These are phyloP conservation scores for Pythium phragmiticola DNA, from an alignment of 352 stramenopile genomes.

Conservation along the genomic window DNA sequence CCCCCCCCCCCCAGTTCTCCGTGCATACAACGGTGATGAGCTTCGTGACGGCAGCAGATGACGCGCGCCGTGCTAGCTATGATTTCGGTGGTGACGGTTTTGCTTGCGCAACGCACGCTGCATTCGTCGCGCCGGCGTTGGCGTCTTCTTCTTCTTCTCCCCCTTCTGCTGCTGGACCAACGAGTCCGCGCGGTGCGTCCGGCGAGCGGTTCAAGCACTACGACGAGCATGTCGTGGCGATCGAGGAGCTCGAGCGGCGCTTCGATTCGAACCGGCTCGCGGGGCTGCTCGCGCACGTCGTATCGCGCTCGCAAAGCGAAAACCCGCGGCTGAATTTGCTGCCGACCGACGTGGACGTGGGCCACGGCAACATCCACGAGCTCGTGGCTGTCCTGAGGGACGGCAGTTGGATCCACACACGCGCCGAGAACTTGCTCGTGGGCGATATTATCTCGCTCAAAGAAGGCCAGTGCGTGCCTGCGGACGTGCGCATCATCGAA, in stretches of 20 bases:
- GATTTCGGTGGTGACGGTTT: background rate
- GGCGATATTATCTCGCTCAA: slow-evolving; percentile 53
- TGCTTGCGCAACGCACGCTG: slow-evolving; percentile 3
- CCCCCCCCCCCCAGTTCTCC: background rate
- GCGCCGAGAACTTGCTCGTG: slow-evolving; percentile 47
- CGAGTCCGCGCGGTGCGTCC: slow-evolving; percentile 16
- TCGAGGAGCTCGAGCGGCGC: slow-evolving; percentile 46
- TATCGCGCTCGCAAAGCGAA: slow-evolving; percentile 33
- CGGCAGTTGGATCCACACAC: slow-evolving; percentile 54
- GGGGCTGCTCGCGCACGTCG: slow-evolving; percentile 30
- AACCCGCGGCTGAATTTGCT: slow-evolving; percentile 40
- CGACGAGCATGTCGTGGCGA: slow-evolving; percentile 46
- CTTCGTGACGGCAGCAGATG: background rate
- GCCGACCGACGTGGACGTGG: slow-evolving; percentile 41
- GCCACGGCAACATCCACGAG: slow-evolving; percentile 54
- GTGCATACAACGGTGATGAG: background rate
- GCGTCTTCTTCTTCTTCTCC: slow-evolving; percentile 9
- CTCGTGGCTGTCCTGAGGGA: slow-evolving; percentile 54
- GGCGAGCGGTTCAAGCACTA: slow-evolving; percentile 35
- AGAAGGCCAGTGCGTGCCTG: slow-evolving; percentile 47
- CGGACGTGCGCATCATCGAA: slow-evolving; percentile 51
- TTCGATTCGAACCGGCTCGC: slow-evolving; percentile 34
- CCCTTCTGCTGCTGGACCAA: background rate
- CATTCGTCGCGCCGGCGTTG: slow-evolving; percentile 14
- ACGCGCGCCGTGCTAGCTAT: slow-evolving; percentile 4